Conservation (phyloP, 257 asterid genomes). For the Solanum peruvianum region DNA sequence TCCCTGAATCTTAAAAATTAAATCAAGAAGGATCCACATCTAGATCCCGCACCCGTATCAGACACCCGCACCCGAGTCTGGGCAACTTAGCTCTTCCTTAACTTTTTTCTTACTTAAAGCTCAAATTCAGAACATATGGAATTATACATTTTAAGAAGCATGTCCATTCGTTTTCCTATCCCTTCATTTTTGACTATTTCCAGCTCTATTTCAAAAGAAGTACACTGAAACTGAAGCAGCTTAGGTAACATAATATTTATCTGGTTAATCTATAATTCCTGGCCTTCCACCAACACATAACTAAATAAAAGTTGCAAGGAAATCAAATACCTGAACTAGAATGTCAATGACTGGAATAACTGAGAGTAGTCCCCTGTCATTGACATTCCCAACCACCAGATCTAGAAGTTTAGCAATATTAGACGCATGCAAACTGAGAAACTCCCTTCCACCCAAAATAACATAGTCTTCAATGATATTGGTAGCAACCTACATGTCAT, state of each 20-base stretch:
- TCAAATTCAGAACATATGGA: not conserved
- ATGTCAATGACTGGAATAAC: constrained; percentile 84
- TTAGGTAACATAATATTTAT: not conserved
- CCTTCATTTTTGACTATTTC: not conserved
- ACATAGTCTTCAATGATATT: constrained; percentile 80
- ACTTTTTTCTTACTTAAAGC: not conserved
- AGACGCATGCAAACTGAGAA: constrained; percentile 69
- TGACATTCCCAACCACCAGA: constrained; percentile 80
- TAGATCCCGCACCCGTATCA: no score
- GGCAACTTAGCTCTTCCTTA: not conserved
- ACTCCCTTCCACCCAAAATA: constrained; percentile 74
- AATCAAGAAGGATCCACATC: no score
- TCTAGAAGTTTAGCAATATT: constrained; percentile 76
- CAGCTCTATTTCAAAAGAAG: not conserved
- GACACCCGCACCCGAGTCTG: no score
- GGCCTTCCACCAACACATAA: not conserved
- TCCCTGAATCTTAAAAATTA: no score
- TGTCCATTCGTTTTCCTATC: not conserved
- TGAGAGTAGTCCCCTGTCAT: constrained; percentile 72
- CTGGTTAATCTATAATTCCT: not conserved
- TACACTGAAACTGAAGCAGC: not conserved
- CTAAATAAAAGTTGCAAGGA: not conserved
- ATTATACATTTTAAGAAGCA: not conserved
- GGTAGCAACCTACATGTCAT: constrained; percentile 59
- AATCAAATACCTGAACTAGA: constrained; percentile 70